Evolutionary conservation across 768 basidiomycete species (phyloP).

Genomic region (Russula brevipes): DNA sequence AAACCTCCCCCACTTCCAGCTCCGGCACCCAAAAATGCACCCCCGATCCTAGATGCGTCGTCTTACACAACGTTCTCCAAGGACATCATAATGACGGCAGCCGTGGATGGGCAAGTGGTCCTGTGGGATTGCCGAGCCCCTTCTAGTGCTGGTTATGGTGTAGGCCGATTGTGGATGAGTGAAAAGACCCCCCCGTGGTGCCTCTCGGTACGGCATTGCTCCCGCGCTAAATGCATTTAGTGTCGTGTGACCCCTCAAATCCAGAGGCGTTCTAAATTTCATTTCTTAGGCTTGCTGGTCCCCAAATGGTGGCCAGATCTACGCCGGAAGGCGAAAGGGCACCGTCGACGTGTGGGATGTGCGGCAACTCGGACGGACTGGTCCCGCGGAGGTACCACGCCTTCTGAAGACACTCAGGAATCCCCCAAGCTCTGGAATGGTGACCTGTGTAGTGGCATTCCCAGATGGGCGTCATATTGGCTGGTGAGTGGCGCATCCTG

Average conservation of each 20-base stretch:
- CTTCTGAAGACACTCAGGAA: slow-evolving; percentile 80
- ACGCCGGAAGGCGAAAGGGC: slow-evolving; percentile 86
- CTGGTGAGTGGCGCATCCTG: slow-evolving; percentile 49
- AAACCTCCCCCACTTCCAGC: slow-evolving; percentile 61
- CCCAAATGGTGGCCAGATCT: slow-evolving; percentile 78
- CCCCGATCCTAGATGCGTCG: slow-evolving; percentile 60
- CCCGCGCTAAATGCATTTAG: slow-evolving; percentile 7
- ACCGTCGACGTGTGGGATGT: slow-evolving; percentile 94
- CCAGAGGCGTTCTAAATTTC: neutral
- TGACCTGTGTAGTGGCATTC: slow-evolving; percentile 86
- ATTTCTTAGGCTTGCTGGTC: slow-evolving; percentile 86
- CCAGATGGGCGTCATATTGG: slow-evolving; percentile 91
- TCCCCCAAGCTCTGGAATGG: slow-evolving; percentile 82
- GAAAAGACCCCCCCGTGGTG: slow-evolving; percentile 96
- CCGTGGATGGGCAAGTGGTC: slow-evolving; percentile 87
- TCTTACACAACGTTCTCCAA: slow-evolving; percentile 64
- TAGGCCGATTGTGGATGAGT: slow-evolving; percentile 81
- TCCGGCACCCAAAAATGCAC: slow-evolving; percentile 60
- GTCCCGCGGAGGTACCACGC: slow-evolving; percentile 61
- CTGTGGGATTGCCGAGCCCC: slow-evolving; percentile 84
- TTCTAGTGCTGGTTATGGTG: slow-evolving; percentile 52
- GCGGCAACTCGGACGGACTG: slow-evolving; percentile 65
- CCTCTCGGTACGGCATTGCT: slow-evolving; percentile 63
- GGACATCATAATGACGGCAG: slow-evolving; percentile 82
- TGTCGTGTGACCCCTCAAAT: slow-evolving; percentile 6